These are phyloP conservation scores for Ganoderma meredithae DNA, from an alignment of 1,284 basidiomycete genomes.

Conservation along the genomic window DNA sequence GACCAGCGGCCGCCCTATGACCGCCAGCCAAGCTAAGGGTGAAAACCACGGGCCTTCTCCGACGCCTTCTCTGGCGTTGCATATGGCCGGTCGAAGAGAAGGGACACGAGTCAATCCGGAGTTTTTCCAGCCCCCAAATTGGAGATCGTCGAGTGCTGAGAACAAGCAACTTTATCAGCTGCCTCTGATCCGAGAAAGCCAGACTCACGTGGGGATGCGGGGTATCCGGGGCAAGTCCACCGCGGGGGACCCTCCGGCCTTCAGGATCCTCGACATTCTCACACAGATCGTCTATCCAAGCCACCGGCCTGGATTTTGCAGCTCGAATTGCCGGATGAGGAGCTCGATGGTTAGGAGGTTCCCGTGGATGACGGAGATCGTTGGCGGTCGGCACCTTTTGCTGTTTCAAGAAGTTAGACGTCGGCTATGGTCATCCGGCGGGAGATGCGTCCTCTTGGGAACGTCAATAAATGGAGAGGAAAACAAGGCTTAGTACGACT, in stretches of 20 bases:
- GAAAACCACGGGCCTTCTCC: not conserved
- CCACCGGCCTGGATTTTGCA: conserved; percentile 11
- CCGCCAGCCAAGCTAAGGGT: not conserved
- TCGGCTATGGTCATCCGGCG: not conserved
- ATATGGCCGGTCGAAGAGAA: not conserved
- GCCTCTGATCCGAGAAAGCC: conserved; percentile 8
- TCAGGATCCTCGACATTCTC: conserved; percentile 1
- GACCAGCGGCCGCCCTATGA: not conserved
- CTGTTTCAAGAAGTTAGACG: not conserved
- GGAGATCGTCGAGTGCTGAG: not conserved
- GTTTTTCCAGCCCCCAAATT: not conserved
- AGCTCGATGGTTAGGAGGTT: conserved; percentile 18
- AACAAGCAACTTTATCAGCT: not conserved
- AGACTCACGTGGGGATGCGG: not conserved
- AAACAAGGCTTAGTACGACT: not conserved
- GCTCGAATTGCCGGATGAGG: conserved; percentile 18
- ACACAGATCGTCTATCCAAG: conserved; percentile 24
- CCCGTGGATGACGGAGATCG: not conserved
- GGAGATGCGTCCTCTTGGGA: not conserved
- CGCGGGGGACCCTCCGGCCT: not conserved
- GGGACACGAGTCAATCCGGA: not conserved
- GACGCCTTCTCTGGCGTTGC: not conserved
- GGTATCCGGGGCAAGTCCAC: not conserved
- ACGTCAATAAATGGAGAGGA: not conserved
- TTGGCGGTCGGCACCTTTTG: not conserved